A percentile compares a stretch with the other conserved stretches of the same genome.
Conservation (phyloP, 2,329 filamentous ascomycete genomes). For the Diatrype stigma region DNA sequence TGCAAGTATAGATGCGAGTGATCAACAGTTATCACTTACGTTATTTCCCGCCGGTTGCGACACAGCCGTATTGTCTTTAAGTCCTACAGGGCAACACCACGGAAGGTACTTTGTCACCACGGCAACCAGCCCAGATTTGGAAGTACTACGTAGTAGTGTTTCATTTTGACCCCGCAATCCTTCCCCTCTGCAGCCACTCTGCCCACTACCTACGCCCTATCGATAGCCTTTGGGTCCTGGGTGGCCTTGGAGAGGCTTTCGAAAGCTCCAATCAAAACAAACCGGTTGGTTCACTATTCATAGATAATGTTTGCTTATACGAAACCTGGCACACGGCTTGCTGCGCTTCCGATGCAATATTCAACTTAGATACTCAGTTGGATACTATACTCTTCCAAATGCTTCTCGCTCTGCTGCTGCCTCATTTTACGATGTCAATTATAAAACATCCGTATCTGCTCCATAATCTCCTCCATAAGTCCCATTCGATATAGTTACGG, state of each 20-base stretch:
- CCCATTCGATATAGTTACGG: no score
- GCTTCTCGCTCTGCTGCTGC: no score
- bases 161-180: background rate
- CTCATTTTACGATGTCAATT: no score
- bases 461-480: no score
- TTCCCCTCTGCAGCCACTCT: background rate
- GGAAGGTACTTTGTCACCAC: background rate
- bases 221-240: slow-evolving; percentile 9
- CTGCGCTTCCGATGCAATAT: background rate
- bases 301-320: background rate
- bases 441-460: no score
- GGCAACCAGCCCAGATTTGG: background rate
- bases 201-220: background rate
- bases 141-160: background rate
- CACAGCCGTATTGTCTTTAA: background rate
- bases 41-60: slow-evolving; percentile 9
- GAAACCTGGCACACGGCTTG: no score
- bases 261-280: slow-evolving; percentile 17
- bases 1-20: slow-evolving; percentile 13
- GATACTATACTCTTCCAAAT: no score
- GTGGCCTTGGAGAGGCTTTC: slow-evolving; percentile 13
- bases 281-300: background rate
- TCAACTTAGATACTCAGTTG: no score
- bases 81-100: background rate
- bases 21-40: slow-evolving; percentile 7